Conservation (phyloP, 2,329 filamentous ascomycete genomes). For the Monilinia aucupariae region DNA sequence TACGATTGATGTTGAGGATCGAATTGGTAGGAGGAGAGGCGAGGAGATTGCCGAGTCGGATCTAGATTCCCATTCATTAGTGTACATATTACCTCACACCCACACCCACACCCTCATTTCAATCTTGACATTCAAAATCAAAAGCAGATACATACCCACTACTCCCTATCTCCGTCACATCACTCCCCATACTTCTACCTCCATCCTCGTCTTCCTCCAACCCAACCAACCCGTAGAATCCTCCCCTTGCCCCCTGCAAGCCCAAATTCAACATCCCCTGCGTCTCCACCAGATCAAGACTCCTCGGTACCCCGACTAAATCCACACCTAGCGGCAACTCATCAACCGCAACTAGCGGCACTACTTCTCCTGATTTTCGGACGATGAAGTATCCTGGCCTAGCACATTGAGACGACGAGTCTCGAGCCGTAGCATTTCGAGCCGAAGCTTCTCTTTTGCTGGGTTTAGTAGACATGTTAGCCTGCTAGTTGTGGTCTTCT, state of each 20-base stretch:
- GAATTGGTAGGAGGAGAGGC: not conserved
- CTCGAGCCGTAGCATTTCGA: not conserved
- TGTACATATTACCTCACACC: not conserved
- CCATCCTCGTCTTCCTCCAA: not conserved
- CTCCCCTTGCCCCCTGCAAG: constrained; percentile 20
- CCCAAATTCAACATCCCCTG: constrained; percentile 33
- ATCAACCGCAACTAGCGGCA: constrained; percentile 51
- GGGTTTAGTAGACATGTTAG: not conserved
- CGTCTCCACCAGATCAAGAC: constrained; percentile 26
- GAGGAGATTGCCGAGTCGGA: not conserved
- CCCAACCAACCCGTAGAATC: constrained; percentile 22
- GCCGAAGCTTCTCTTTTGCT: not conserved
- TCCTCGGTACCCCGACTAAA: constrained; percentile 38
- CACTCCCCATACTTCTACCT: not conserved
- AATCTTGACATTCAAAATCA: too few species aligned
- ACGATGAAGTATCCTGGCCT: constrained; percentile 41
- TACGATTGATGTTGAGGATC: not conserved
- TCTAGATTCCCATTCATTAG: not conserved
- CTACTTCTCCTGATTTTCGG: constrained; percentile 40
- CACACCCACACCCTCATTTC: not conserved
- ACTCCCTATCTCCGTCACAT: not conserved
- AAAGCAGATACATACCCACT: constrained; percentile 1
- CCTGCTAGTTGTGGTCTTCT: not conserved
- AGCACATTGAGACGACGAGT: constrained; percentile 7
- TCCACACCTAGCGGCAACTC: constrained; percentile 41